Evolutionary conservation across 306 rosid species (phyloP).

Genomic region (Cucurbita argyrosperma): DNA sequence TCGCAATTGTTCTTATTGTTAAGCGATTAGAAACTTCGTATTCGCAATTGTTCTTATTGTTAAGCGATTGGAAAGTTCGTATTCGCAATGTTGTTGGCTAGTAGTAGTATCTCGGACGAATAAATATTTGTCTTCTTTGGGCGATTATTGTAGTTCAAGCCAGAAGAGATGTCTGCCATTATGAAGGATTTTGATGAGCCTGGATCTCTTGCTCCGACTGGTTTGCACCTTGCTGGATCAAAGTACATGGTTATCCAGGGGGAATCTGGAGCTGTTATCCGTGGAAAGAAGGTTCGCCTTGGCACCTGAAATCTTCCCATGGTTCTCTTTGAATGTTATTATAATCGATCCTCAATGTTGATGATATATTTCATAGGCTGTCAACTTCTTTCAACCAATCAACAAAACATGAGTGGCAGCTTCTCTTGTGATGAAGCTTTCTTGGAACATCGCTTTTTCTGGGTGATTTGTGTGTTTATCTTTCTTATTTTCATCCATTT

Average conservation of each 20-base stretch:
- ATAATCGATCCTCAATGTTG: not conserved
- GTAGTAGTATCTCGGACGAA: not conserved
- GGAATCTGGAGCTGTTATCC: slow-evolving; percentile 38
- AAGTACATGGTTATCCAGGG: slow-evolving; percentile 62
- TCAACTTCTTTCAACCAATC: not conserved
- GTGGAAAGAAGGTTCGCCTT: slow-evolving; percentile 40
- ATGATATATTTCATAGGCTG: not conserved
- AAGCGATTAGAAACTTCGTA: too few relatives aligned
- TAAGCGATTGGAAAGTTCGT: too few relatives aligned
- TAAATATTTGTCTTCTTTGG: not conserved
- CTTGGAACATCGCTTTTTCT: not conserved
- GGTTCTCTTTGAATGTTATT: not conserved
- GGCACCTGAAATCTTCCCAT: not conserved
- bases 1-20: not conserved
- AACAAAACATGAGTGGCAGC: not conserved
- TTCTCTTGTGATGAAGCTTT: not conserved
- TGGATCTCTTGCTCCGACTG: slow-evolving; percentile 44
- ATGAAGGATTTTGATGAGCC: slow-evolving; percentile 38
- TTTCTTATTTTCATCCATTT: not conserved
- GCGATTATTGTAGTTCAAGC: slow-evolving; percentile 21
- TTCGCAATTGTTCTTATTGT: not conserved
- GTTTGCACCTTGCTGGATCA: slow-evolving; percentile 32
- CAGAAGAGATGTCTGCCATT: slow-evolving; percentile 30
- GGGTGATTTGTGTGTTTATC: not conserved
- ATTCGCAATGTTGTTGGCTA: not conserved